Evolutionary conservation across 495 filamentous ascomycete species (phyloP).

Genomic region (Neurospora sp.): DNA sequence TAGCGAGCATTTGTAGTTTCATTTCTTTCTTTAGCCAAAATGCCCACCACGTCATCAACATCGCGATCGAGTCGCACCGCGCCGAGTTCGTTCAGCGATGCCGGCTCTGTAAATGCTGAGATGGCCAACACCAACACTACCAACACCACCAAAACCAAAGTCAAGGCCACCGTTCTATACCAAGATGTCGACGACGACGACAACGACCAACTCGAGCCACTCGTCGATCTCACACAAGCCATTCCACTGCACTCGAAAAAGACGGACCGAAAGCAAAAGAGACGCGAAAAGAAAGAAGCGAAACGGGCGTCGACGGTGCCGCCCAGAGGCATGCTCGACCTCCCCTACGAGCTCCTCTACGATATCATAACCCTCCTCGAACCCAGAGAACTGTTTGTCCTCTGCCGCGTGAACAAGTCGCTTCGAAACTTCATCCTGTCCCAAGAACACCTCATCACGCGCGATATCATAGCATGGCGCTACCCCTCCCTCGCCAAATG

Average conservation of each 20-base stretch:
- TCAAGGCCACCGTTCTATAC: neutral
- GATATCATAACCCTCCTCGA: constrained; percentile 32
- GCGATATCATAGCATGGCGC: constrained; percentile 27
- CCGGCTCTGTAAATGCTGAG: neutral
- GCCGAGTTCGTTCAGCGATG: neutral
- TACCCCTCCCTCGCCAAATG: constrained; percentile 38
- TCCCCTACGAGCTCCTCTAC: constrained; percentile 41
- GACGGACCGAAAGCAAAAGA: constrained; percentile 36
- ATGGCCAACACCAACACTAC: neutral
- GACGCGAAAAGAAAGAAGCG: constrained; percentile 25
- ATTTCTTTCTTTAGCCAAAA: neutral
- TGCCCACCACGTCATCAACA: neutral
- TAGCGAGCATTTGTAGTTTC: neutral
- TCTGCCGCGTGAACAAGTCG: constrained; percentile 24
- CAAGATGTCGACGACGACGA: neutral
- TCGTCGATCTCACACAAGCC: constrained; percentile 14
- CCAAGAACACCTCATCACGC: constrained; percentile 30
- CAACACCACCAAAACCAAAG: neutral
- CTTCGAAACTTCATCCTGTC: constrained; percentile 30
- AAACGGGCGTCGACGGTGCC: constrained; percentile 5
- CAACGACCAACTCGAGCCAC: neutral
- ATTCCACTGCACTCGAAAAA: constrained; percentile 39
- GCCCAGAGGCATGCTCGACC: constrained; percentile 22
- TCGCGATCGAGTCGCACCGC: neutral
- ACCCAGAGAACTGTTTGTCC: constrained; percentile 38